phyloP scores from a whole-genome alignment of 805 yeast species.

The Cyberlindnera mississippiensis region DNA sequence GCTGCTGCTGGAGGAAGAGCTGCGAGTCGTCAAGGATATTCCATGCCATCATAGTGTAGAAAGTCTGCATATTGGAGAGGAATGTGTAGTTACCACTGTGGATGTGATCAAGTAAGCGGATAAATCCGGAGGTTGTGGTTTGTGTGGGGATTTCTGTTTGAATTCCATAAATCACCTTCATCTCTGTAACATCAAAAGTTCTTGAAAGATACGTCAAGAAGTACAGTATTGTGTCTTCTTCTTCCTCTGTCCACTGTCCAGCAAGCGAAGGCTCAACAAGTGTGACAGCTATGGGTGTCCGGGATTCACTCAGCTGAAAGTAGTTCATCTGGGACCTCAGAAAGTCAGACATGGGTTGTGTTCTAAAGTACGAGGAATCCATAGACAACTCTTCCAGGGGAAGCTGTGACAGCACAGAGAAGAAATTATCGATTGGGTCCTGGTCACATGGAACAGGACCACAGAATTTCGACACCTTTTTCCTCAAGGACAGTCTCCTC shows the following conservation, averaged over 20 bases:
- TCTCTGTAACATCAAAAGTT: background rate
- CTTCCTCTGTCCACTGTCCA: conserved; percentile 11
- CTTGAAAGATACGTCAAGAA: conserved; percentile 3
- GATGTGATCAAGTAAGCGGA: background rate
- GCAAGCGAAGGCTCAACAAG: conserved; percentile 18
- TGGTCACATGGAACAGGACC: conserved; percentile 1
- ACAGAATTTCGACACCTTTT: conserved; percentile 3
- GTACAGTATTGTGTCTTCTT: conserved; percentile 1
- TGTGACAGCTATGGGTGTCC: conserved; percentile 5
- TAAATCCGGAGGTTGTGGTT: conserved; percentile 6
- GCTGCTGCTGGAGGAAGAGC: conserved; percentile 1
- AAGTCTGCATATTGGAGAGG: conserved; percentile 1
- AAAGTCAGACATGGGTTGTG: background rate
- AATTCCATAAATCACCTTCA: conserved; percentile 20
- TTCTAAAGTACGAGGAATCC: conserved; percentile 7
- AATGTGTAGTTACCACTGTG: background rate
- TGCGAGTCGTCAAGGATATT: conserved; percentile 19
- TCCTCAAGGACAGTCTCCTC: conserved; percentile 7
- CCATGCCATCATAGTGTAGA: conserved; percentile 22
- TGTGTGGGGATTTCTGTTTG: conserved; percentile 18
- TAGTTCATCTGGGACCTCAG: background rate
- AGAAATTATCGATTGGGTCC: conserved; percentile 1
- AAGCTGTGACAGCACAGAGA: background rate
- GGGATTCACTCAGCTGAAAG: background rate
- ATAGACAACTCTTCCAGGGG: conserved; percentile 3